phyloP scores from a whole-genome alignment of 2,329 filamentous ascomycete species.

The Monascus ruber region DNA sequence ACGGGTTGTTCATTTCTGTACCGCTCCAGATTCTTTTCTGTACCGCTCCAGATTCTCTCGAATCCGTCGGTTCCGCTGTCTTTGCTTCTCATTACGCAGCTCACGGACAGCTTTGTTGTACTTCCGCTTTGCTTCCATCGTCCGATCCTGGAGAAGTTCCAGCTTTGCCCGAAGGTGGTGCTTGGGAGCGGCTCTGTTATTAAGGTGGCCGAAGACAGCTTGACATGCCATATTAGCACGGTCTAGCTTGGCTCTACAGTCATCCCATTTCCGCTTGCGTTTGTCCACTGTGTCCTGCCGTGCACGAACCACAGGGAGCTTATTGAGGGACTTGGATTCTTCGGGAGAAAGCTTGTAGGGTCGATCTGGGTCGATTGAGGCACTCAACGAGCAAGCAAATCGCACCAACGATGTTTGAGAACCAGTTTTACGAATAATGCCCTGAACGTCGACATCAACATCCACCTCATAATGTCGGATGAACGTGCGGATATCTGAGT shows the following conservation, averaged over 20 bases:
- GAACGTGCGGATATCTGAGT: constrained; percentile 9
- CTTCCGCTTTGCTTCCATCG: constrained; percentile 6
- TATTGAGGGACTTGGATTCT: constrained; percentile 12
- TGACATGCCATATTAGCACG: no score
- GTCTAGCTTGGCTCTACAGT: constrained; percentile 2
- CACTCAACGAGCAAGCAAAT: constrained; percentile 10
- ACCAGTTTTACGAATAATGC: constrained; percentile 10
- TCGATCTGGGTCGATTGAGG: constrained; percentile 11
- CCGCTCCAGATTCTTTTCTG: constrained; percentile 14
- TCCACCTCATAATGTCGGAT: constrained; percentile 7
- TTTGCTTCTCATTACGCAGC: constrained; percentile 10
- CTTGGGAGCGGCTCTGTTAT: no score
- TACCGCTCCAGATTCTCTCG: no score
- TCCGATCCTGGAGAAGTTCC: not conserved
- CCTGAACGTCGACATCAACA: constrained; percentile 7
- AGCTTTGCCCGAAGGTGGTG: no score
- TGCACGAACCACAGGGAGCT: constrained; percentile 6
- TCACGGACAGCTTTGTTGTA: constrained; percentile 6
- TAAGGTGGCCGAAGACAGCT: no score
- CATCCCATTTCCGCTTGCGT: constrained; percentile 8
- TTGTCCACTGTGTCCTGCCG: constrained; percentile 10
- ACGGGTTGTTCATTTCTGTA: constrained; percentile 19
- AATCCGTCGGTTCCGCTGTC: constrained; percentile 9
- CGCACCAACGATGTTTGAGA: constrained; percentile 11
- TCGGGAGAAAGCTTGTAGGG: constrained; percentile 9